These are phyloP conservation scores for Monosporascus ibericus DNA, from an alignment of 2,329 filamentous ascomycete species.

Conservation along the genomic window DNA sequence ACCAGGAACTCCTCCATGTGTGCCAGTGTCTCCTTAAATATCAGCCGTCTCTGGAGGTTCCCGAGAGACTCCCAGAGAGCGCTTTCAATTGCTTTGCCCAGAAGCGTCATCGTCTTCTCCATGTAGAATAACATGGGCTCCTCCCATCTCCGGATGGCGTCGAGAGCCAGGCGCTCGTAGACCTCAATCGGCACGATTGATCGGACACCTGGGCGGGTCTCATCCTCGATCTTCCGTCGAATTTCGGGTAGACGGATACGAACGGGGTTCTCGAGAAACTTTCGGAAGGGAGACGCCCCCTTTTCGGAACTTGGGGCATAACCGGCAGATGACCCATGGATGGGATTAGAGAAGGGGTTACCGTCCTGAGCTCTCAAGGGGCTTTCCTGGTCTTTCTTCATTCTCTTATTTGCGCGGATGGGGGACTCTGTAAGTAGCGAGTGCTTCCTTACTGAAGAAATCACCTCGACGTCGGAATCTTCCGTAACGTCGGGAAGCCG, in stretches of 20 bases:
- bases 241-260: slow-evolving; percentile 34
- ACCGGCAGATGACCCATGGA: no score
- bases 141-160: slow-evolving; percentile 50
- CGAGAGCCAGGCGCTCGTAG: slow-evolving; percentile 47
- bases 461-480: slow-evolving; percentile 22
- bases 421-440: no score
- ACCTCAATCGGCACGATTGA: slow-evolving; percentile 52
- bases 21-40: slow-evolving; percentile 38
- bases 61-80: slow-evolving; percentile 41
- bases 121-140: slow-evolving; percentile 38
- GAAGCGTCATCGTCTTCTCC: slow-evolving; percentile 17
- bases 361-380: no score
- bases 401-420: no score
- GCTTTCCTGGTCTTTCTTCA: no score
- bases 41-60: slow-evolving; percentile 35
- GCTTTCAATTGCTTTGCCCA: slow-evolving; percentile 36
- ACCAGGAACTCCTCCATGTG: slow-evolving; percentile 37
- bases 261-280: neutral
- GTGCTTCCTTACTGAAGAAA: neutral
- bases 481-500: no score
- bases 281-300: neutral
- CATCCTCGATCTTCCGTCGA: slow-evolving; percentile 43
- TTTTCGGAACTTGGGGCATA: neutral
- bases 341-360: no score
- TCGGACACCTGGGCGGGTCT: slow-evolving; percentile 47